Evolutionary conservation across 116 monocot genomes (phyloP), one percentile per base, ranked within the genome.

Genomic region (Zostera marina): DNA sequence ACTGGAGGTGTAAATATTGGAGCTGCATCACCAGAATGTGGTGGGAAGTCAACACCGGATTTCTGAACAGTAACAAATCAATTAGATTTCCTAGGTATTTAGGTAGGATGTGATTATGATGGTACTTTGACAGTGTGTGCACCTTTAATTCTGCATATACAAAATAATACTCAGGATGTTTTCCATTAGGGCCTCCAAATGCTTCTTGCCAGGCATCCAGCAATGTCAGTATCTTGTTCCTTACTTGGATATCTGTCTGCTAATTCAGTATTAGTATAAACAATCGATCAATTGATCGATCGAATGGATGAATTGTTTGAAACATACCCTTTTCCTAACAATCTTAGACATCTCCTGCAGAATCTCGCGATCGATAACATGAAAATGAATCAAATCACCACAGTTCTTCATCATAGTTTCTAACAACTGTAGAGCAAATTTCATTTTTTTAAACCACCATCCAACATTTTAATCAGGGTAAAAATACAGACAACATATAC

Each of bases 171-270:
- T 93, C 88, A 22, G 93, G 93, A 66, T 79, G 76, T 66, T 77
- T 93, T 42, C 88, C 81, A 23, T 77, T 60, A 69, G 88, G 75
- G 19, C 88, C 92, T 41, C 87, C 93, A 78, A 93, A 93, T 47
- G 88, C 88, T 73, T 93, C 88, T 81, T 84, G 93, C 88, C 93
- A 93, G 47, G 93, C 79, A 53, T 93, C 93, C 57, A 93, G 58
- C 51, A 93, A 61, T 13, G 77, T 63, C 58, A 93, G 69, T 64
- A 84, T 79, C 71, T 93, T 93, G 47, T 84, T 73, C 43, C 88
- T 81, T 40, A 93, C 93, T 73, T 73, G 75, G 74, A 78, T 73
- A 72, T 93, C 93, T 58, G 74, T 73, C 88, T 93, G 77, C 41
- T 70, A 63, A 47, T 32, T 2, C 32, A n/a, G n/a, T n/a, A n/a